Evolutionary conservation across 2,329 filamentous ascomycete species (phyloP).

Genomic region (Dactylella cylindrospora): DNA sequence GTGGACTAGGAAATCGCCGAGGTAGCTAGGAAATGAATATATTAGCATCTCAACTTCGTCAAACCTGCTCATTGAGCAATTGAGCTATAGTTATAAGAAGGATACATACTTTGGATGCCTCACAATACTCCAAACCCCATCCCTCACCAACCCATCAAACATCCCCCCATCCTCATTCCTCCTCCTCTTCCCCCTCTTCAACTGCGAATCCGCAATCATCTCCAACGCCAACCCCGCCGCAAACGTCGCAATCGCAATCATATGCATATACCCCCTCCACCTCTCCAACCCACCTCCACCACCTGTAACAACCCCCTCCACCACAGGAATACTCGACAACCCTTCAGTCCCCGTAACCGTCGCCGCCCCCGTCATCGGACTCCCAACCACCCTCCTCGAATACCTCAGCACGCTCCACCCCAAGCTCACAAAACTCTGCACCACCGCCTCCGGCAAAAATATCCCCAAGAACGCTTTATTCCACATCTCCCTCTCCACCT

Average conservation of each 20-base stretch:
- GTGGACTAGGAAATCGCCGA: conserved; percentile 63
- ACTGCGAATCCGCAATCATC: conserved; percentile 60
- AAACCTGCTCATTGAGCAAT: no score
- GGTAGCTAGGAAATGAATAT: conserved; percentile 55
- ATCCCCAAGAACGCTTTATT: conserved; percentile 59
- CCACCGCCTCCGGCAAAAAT: conserved; percentile 62
- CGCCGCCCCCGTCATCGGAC: conserved; percentile 52
- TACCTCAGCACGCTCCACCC: conserved; percentile 59
- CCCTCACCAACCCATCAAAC: conserved; percentile 57
- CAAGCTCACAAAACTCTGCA: conserved; percentile 61
- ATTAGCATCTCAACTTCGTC: no score
- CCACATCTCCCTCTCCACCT: conserved; percentile 60
- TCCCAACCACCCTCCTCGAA: conserved; percentile 54
- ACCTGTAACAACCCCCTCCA: neutral
- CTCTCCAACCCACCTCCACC: conserved; percentile 1
- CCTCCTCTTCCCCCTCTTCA: conserved; percentile 57
- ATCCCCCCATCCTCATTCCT: conserved; percentile 49
- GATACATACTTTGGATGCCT: conserved; percentile 61
- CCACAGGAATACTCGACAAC: conserved; percentile 46
- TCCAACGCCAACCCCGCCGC: conserved; percentile 61
- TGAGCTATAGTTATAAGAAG: neutral
- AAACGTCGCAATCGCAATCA: conserved; percentile 60
- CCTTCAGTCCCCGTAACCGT: conserved; percentile 49
- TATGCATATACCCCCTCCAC: conserved; percentile 47
- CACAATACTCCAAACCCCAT: conserved; percentile 65